Evolutionary conservation across 768 basidiomycete genomes (phyloP), one percentile per base, ranked within the genome.

Genomic region (Suillus weaverae): DNA sequence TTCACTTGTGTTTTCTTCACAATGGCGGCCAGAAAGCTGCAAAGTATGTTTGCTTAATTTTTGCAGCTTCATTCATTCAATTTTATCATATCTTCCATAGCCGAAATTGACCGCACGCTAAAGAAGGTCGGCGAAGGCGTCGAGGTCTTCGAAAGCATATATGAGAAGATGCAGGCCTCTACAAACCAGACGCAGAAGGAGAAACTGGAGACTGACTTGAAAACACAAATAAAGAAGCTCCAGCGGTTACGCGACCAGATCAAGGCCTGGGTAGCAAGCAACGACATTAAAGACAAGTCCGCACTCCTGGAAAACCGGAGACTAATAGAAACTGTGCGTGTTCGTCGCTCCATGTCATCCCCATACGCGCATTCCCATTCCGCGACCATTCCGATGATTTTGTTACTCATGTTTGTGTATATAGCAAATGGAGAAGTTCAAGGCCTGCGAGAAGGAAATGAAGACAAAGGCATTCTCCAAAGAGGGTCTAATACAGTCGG

Each of bases 371-470:
- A 8, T 54, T 43, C 51, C 61, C 33, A 44, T 60, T 69, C 61
- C 72, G 64, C 57, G 62, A 61, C 69, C 20, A 65, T 66, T 33
- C 60, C n/a, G 41, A 60, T 26, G 22, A 64, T 46, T 8, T 26
- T 39, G 10, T 33, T 10, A 44, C 66, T 64, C 56, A 66, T 70
- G 44, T 41, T 22, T 18, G 53, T 64, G 63, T 74, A 64, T 66
- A 63, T 78, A 99, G 97, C 97, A 99, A 99, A 99, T 99, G 97
- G 97, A 99, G 82, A 96, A 95, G 76, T 99, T 99, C 87, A 99
- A 99, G 73, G 97, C 97, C 30, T 95, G 96, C 80, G 97, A 99
- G 82, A 99, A 99, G 82, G 97, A 99, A 80, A 99, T 99, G 97
- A 99, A 99, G 85, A 99, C 97, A 64, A 99, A 99, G 78, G 97